phyloP scores from a whole-genome alignment of 306 rosid species.

The Alnus glutinosa region DNA sequence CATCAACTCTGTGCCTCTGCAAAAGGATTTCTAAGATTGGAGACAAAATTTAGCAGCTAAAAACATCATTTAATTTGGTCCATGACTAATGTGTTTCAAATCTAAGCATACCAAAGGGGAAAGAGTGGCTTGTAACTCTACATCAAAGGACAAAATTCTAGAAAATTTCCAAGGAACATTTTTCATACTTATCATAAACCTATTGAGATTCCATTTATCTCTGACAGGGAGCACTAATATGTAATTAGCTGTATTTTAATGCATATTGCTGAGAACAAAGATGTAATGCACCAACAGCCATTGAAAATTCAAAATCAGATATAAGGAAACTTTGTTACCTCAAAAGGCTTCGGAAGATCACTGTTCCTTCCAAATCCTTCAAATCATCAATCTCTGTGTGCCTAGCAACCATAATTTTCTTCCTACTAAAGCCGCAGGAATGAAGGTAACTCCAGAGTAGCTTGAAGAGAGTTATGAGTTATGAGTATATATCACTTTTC shows the following conservation, averaged over 20 bases:
- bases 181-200: background rate
- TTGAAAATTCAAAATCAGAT: background rate
- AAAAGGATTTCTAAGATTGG: background rate
- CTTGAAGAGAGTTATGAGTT: background rate
- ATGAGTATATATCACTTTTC: background rate
- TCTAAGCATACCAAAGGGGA: background rate
- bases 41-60: background rate
- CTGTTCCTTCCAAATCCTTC: background rate
- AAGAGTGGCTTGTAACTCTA: background rate
- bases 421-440: background rate
- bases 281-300: background rate
- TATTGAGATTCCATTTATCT: background rate
- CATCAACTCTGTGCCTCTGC: background rate
- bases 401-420: background rate
- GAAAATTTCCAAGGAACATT: background rate
- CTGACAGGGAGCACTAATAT: background rate
- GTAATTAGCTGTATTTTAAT: background rate
- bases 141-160: background rate
- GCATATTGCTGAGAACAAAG: background rate
- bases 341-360: background rate
- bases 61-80: too few species aligned
- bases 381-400: background rate
- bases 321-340: background rate
- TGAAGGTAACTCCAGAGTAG: background rate
- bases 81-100: background rate